These are phyloP conservation scores for Heterobasidion occidentale DNA, from an alignment of 1,284 basidiomycete genomes.

Conservation along the genomic window DNA sequence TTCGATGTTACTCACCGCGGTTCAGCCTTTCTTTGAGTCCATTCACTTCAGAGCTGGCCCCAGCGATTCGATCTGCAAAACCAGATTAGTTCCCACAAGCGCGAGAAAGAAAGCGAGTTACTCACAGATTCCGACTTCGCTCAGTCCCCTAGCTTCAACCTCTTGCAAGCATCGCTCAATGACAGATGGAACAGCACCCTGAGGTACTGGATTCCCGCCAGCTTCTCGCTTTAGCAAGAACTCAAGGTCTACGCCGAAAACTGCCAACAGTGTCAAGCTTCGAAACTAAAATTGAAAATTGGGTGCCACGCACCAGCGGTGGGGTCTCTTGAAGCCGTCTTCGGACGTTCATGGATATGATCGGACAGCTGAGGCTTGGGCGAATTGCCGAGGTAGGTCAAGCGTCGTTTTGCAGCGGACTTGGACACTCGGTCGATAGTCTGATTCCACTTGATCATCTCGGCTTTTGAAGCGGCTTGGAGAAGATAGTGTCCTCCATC, in stretches of 20 bases:
- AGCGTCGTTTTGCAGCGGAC: slow-evolving; percentile 64
- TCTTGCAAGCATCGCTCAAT: slow-evolving; percentile 59
- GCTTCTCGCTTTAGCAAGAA: slow-evolving; percentile 62
- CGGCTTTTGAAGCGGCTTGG: slow-evolving; percentile 58
- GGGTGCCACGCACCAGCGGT: slow-evolving; percentile 47
- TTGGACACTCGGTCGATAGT: slow-evolving; percentile 63
- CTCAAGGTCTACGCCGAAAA: slow-evolving; percentile 71
- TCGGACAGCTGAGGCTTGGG: slow-evolving; percentile 64
- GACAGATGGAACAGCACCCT: slow-evolving; percentile 56
- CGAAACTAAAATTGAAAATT: background rate
- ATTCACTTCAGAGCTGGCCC: slow-evolving; percentile 62
- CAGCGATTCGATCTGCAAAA: slow-evolving; percentile 69
- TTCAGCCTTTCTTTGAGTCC: slow-evolving; percentile 68
- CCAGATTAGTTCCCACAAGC: background rate
- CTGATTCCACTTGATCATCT: slow-evolving; percentile 71
- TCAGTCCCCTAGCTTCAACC: slow-evolving; percentile 67
- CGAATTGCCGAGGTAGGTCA: slow-evolving; percentile 71
- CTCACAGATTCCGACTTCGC: slow-evolving; percentile 78
- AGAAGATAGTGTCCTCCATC: slow-evolving; percentile 78
- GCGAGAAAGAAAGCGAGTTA: slow-evolving; percentile 8
- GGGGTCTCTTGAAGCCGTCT: slow-evolving; percentile 41
- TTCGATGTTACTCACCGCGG: slow-evolving; percentile 33
- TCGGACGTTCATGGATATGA: slow-evolving; percentile 49
- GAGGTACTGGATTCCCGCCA: slow-evolving; percentile 34
- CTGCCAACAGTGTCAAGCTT: slow-evolving; percentile 27